Base-by-base conservation (phyloP, 176 grass and related monocot genomes). In the Thalia dealbata region DNA sequence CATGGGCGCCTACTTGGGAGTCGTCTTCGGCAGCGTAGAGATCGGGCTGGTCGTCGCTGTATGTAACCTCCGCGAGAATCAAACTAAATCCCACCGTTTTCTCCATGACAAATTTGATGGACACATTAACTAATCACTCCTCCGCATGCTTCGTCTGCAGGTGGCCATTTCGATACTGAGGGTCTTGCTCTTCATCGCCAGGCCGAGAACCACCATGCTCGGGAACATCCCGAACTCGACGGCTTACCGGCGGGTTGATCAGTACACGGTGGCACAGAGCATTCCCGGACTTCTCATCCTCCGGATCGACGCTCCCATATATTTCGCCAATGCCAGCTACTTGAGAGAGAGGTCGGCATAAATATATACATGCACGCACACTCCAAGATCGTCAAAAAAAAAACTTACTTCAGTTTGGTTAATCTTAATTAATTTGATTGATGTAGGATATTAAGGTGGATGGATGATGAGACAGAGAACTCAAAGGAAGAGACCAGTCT, bases 11-110 rank as follows among this genome's bases (percentile, higher is more conserved):
- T 97, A 90, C 84, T 62, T 92, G 30, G 93, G 93, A 27, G 93
- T 97, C 76, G 89, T 97, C 71, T 88, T 97, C 82, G 89, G 80
- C 54, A 92, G 89, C 64, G 90, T 97, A 19, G 87, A 97, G 81
- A 79, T 82, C 29, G 93, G 93, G 3, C 76, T 97, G 2, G 70
- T 88, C 14, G 72, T 92, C 3, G 90, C 89, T 8, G 87, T 91
- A 73, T 3, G 38, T 68, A n/a, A n/a, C n/a, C n/a, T n/a, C n/a
- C n/a, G n/a, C 58, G 22, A 24, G 60, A 56, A 56, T n/a, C n/a
- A n/a, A n/a, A n/a, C n/a, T 56, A 16, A 56, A 12, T 63, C 9
- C 23, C 28, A n/a, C n/a, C 1, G n/a, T 13, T 28, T 28, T 24
- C 60, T 26, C 25, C 22, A 28, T 21, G 4, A 41, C 12, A 38